Evolutionary conservation across 2,329 filamentous ascomycete species (phyloP), one percentile per base, ranked within the genome.

Genomic region (Pestalotiopsis sp.): DNA sequence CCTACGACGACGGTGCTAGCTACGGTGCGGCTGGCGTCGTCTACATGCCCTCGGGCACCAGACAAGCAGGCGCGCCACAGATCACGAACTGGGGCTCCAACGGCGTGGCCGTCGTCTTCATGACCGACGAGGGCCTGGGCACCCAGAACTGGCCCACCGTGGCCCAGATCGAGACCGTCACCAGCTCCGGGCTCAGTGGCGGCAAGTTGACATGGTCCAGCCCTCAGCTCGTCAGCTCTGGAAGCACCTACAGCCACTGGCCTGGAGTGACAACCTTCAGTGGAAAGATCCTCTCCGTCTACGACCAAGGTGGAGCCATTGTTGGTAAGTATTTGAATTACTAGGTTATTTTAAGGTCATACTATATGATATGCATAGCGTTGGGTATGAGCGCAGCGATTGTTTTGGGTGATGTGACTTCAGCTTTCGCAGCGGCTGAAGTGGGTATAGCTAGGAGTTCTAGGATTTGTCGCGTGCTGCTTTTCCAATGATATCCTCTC

Each of bases 11-110:
- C 68, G 80, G 80, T 9, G 71, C 72, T 1, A 79, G 73, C 13
- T 82, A 79, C 76, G 70, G 72, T 6, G 68, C 74, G 59, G 74
- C 80, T 2, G 77, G 76, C 57, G 71, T 76, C 41, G 77, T 81
- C 6, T 81, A 75, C 67, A 71, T 71, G n/a, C 77, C 78, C 0
- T 69, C 74, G 2, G 68, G 68, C 3, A 75, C 27, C 17, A 70
- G 76, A 65, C 81, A 81, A 71, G 79, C 79, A 1, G 80, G 80
- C 3, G 75, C 78, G 17, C 79, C 80, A 6, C 80, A 82, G 68
- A 77, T 81, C 68, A 72, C 77, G 2, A 75, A 74, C 4, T 74
- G 80, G 63, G 75, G 72, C 0, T 75, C 77, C 69, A 78, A 59
- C 11, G 78, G 77, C 1, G 65, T 82, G 64, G 78, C 75, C 0